Percentiles rank a stretch among this genome's conserved stretches.
These are phyloP conservation scores for Nemania bipapillata DNA, from an alignment of 2,329 filamentous ascomycete genomes.

Conservation along the genomic window DNA sequence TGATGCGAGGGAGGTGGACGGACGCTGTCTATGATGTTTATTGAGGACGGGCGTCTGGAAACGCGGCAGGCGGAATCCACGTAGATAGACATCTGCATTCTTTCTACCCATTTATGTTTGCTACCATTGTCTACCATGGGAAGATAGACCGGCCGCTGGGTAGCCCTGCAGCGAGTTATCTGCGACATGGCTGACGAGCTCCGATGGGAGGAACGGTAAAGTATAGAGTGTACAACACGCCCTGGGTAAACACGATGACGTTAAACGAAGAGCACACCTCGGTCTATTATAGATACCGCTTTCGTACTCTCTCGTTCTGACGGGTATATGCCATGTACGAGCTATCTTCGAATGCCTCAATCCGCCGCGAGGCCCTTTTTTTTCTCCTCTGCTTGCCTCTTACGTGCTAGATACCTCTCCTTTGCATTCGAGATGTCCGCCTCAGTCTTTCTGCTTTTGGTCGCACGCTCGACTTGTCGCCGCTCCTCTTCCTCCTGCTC, in stretches of 20 bases:
- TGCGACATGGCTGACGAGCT: neutral
- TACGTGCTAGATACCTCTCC: conserved; percentile 81
- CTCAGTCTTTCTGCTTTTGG: conserved; percentile 82
- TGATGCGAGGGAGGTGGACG: neutral
- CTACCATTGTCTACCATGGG: neutral
- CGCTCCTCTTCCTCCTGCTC: conserved; percentile 75
- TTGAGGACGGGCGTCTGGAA: neutral
- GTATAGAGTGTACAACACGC: conserved; percentile 46
- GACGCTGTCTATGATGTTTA: neutral
- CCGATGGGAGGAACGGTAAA: conserved; percentile 5
- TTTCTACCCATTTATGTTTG: neutral
- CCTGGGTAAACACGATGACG: conserved; percentile 28
- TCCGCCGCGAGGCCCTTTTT: conserved; percentile 52
- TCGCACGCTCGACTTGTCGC: conserved; percentile 69
- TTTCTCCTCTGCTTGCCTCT: conserved; percentile 76
- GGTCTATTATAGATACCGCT: neutral
- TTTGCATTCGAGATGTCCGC: conserved; percentile 79
- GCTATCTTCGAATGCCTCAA: conserved; percentile 8
- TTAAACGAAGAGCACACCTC: conserved; percentile 1
- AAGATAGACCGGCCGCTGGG: neutral
- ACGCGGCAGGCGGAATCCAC: neutral
- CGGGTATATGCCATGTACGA: conserved; percentile 32
- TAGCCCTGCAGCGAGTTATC: neutral
- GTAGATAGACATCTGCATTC: neutral
- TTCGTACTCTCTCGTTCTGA: conserved; percentile 7